Conservation (phyloP, 2,329 filamentous ascomycete genomes). For the Amesomyces nigricolor region DNA sequence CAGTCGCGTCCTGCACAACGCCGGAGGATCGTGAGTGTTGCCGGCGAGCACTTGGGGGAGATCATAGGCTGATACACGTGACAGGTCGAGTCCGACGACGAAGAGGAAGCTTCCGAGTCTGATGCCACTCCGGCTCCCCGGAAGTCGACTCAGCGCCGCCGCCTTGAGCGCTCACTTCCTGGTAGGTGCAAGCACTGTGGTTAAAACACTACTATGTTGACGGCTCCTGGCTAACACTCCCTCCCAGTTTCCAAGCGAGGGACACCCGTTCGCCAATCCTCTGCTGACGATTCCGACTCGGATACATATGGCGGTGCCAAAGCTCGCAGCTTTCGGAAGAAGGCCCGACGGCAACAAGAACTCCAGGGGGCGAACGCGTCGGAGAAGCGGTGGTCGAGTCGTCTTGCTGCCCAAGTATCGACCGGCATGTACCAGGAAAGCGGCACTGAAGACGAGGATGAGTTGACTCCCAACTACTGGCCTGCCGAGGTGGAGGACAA, state of each 20-base stretch:
- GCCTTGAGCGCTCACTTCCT: conserved; percentile 57
- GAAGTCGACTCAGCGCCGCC: conserved; percentile 63
- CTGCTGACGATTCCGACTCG: conserved; percentile 28
- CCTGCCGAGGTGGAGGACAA: conserved; percentile 65
- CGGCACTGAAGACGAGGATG: conserved; percentile 54
- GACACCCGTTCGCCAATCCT: conserved; percentile 27
- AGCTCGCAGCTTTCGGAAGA: conserved; percentile 27
- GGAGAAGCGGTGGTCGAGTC: conserved; percentile 29
- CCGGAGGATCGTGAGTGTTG: conserved; percentile 48
- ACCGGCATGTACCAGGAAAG: conserved; percentile 54
- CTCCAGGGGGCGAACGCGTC: conserved; percentile 23
- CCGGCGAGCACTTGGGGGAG: neutral
- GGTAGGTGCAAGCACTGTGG: conserved; percentile 42
- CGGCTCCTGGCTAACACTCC: conserved; percentile 4
- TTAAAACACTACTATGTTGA: neutral
- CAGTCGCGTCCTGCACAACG: conserved; percentile 54
- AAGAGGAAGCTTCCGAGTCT: conserved; percentile 66
- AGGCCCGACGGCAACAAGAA: conserved; percentile 29
- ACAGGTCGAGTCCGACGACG: conserved; percentile 52
- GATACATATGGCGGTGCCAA: conserved; percentile 29
- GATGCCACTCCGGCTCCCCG: conserved; percentile 55
- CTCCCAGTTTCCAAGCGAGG: conserved; percentile 27
- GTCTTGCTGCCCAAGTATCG: conserved; percentile 28
- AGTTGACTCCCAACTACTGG: conserved; percentile 66
- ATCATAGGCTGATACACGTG: conserved; percentile 21